Base-by-base conservation (phyloP, 305 asterid species). In the Fraxinus ornus region DNA sequence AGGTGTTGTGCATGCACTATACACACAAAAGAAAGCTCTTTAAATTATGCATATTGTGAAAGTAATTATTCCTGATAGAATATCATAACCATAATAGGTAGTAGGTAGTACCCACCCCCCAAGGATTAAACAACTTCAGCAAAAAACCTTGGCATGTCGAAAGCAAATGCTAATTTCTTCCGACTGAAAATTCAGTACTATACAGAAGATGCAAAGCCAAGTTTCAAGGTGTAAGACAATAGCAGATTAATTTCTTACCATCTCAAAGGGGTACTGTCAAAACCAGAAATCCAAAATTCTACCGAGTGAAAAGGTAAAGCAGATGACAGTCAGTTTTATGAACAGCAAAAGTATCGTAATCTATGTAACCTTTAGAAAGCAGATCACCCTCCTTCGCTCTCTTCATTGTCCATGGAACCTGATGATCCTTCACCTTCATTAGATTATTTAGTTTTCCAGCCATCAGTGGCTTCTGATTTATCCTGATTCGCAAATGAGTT, bases 301-400 rank as follows among this genome's bases (percentile, higher is more conserved):
- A 60, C 17, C 37, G 47, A 15, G 74, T 26, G 49, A 32, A 21
- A 57, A 78, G 36, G 33, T 22, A 17, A 10, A 36, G 66, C 81
- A 68, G 71, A 70, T 5, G 22, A 52, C 70, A 35, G 33, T 17
- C 75, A 60, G 7, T 60, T 44, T 74, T 8, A 9, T 70, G 37
- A 57, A 7, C 70, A 35, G 35, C 4, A 80, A 68, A 76, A 39
- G 15, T 2, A 78, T 7, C 24, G 15, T 57, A 5, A 84, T 41
- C 57, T 7, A 37, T 52, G 76, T 64, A 78, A 76, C 94, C 94
- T 84, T 62, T 77, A 22, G 82, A 86, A 82, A 68, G 55, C 74
- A 78, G 85, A 91, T 94, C 94, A 90, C 72, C 94, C 97, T 80
- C 94, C 90, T 82, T 86, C 86, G 83, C 87, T 88, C 74, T 87